Evolutionary conservation across 169 alveolate genomes (phyloP), one percentile per base, ranked within the genome.

Genomic region (Neospora caninum): DNA sequence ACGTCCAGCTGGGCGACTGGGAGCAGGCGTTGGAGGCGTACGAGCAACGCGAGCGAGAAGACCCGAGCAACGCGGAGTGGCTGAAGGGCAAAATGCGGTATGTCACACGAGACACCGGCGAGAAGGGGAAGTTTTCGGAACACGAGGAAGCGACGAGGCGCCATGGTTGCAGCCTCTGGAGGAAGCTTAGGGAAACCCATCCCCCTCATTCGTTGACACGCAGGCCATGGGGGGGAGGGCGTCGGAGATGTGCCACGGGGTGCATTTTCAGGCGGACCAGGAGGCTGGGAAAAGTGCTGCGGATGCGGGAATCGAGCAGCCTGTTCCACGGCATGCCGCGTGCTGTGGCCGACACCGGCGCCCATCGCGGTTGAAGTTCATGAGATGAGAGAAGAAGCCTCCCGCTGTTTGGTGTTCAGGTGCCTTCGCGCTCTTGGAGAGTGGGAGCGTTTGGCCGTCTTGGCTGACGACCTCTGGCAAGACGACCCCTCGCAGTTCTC

Each of bases 1-100:
- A 96, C 94, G 97, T 97, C 78, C 96, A 97, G 93, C 96, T 98
- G 58, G 97, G 97, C 80, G 93, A 97, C 83, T 98, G 98, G 98
- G 96, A 97, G 83, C 97, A 97, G 84, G 98, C 98, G 83, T 88
- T 92, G 54, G 93, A 92, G 87, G 95, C 95, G 34, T 92, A 92
- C 38, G 95, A 92, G 88, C 42, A 73, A 38, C 58, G 95, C 42
- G 91, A 92, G 96, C 95, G 91, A 97, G 97, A 29, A 80, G 96
- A 67, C 95, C 95, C 80, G 95, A 95, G 54, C 88, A 83, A 42
- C 94, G 94, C 31, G 92, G 97, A 88, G 43, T 88, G 92, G 95
- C 82, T 69, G 69, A 88, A 67, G 31, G 93, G 86, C 58, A 96
- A 80, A 96, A 94, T 53, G 86, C 86, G 86, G 86, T 78, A 38